Base-by-base conservation (phyloP, 495 filamentous ascomycete species). In the Endocarpon pusillum region DNA sequence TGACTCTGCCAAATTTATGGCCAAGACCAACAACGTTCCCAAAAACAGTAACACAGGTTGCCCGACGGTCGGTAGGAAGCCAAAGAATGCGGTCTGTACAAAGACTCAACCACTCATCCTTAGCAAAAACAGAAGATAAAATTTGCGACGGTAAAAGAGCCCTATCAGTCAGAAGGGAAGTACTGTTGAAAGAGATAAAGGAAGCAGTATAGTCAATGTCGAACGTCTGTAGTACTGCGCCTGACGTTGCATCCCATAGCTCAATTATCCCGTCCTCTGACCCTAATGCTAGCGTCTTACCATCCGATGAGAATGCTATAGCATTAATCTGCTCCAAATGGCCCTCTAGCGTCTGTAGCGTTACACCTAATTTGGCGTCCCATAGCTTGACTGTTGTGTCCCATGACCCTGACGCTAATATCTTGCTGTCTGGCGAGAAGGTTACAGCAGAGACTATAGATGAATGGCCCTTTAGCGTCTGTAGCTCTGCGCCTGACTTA, bases 231-330 rank as follows among this genome's bases (percentile, higher is more conserved):
- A 42, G 26, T 24, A 38, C 4, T 9, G 4, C 28, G 18, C 49
- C 55, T n/a, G 29, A 49, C 0, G 21, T 35, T 15, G 36, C 27
- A 38, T 59, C 46, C 56, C 49, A 59, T 36, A 59, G 38, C 33
- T 40, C 40, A 15, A 60, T 37, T 14, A 35, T 47, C 0, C 38
- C 7, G 36, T 59, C 47, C 0, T 0, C 0, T 7, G 42, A 49
- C 17, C 32, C 41, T 1, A 48, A 47, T 3, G 48, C 50, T 14
- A 53, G 21, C 2, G 39, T 21, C 17, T 3, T 32, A 20, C 47
- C 36, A 29, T 50, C 42, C 19, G 42, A 38, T 6, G 54, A 59
- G 42, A 53, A 54, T 12, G 42, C 43, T 21, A 52, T 38, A 8
- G 44, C 41, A 0, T 1, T 21, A 32, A 54, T 36, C 22, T 0